These are phyloP conservation scores for Alternaria burnsii DNA, from an alignment of 2,329 filamentous ascomycete genomes.

Conservation along the genomic window DNA sequence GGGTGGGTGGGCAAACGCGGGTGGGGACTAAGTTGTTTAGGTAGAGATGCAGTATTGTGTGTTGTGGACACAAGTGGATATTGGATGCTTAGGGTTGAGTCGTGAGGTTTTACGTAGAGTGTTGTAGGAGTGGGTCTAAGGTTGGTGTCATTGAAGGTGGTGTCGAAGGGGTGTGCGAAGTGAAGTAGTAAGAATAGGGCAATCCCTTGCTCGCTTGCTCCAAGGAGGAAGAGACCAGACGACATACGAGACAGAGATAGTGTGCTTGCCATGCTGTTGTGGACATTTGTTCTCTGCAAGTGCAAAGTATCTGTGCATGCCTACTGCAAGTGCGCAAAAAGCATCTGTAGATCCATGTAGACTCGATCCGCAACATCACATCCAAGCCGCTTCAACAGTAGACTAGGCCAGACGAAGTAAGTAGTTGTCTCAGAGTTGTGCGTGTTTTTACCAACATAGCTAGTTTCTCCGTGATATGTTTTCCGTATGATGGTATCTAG, in stretches of 20 bases:
- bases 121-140: not conserved
- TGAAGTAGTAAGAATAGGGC: not conserved
- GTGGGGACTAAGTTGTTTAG: not conserved
- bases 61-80: not conserved
- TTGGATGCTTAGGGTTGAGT: not conserved
- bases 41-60: not conserved
- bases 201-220: not conserved
- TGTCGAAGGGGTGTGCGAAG: not conserved
- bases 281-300: not conserved
- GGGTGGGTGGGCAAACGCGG: not conserved
- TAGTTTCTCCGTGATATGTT: not conserved
- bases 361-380: not conserved
- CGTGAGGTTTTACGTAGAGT: not conserved
- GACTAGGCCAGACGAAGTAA: not conserved
- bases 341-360: not conserved
- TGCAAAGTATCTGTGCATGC: not conserved
- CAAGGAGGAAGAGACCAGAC: not conserved
- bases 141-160: not conserved
- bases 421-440: not conserved
- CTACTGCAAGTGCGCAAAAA: not conserved
- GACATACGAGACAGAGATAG: not conserved
- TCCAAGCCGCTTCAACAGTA: not conserved
- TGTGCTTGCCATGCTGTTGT: not conserved
- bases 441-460: not conserved
- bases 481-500: not conserved